Percentiles rank a stretch among this genome's conserved stretches.
These are phyloP conservation scores for Paecilomyces formosus DNA, from an alignment of 2,329 filamentous ascomycete genomes.

Conservation along the genomic window DNA sequence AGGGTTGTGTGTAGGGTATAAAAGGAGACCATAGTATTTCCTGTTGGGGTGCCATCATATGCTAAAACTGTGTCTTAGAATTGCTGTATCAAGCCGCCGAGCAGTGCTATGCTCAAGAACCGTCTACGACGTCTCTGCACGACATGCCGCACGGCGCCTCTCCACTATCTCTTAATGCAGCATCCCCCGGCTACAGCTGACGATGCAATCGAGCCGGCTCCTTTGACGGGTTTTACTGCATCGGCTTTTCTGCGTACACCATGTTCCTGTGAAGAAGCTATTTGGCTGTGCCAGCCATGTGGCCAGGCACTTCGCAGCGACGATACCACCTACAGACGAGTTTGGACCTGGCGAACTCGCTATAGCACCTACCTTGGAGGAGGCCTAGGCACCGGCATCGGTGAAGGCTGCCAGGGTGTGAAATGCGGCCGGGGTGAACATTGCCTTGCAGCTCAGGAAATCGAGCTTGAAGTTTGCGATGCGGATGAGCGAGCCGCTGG, in stretches of 20 bases:
- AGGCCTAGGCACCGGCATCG: constrained; percentile 77
- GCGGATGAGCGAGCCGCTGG: constrained; percentile 61
- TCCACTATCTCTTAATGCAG: constrained; percentile 34
- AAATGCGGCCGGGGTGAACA: constrained; percentile 71
- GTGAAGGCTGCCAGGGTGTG: constrained; percentile 80
- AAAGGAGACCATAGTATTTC: not conserved
- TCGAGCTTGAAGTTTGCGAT: constrained; percentile 77
- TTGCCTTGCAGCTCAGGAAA: constrained; percentile 69
- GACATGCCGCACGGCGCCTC: constrained; percentile 64
- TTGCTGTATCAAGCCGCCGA: constrained; percentile 77
- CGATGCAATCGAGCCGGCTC: constrained; percentile 3
- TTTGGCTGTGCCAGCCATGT: constrained; percentile 84
- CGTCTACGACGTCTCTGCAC: constrained; percentile 76
- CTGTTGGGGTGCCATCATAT: not conserved
- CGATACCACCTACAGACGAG: constrained; percentile 54
- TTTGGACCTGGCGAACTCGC: constrained; percentile 84
- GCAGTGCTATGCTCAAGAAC: constrained; percentile 57
- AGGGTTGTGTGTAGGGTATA: constrained; percentile 72
- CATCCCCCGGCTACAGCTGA: constrained; percentile 26
- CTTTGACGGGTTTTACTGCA: constrained; percentile 36
- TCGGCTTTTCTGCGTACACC: constrained; percentile 46
- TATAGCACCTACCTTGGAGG: constrained; percentile 72
- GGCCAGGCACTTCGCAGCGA: constrained; percentile 58
- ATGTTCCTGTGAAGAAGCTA: constrained; percentile 50
- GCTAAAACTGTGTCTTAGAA: constrained; percentile 52